Evolutionary conservation across 768 basidiomycete genomes (phyloP), one percentile per base, ranked within the genome.

Genomic region (Dendrothele bispora): DNA sequence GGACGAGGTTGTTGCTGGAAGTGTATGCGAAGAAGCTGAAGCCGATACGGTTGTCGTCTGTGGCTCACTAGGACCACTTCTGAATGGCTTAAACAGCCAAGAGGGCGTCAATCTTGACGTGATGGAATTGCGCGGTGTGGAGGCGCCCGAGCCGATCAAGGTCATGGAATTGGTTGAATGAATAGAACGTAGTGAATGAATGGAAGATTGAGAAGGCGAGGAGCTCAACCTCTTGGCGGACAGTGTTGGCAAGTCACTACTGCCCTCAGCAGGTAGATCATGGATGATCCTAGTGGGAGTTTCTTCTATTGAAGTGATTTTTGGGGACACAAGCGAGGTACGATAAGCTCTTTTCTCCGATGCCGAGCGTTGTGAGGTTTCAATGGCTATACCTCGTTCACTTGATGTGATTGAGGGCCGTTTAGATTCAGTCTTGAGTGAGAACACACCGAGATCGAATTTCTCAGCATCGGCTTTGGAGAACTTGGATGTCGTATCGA

Each of bases 41-140:
- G 74, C 81, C 24, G 78, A 79, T 5, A 80, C 69, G 12, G 77
- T 66, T 2, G 77, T 76, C 1, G 81, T 82, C 53, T 86, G 82
- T 2, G 85, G 75, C 60, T 88, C 84, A 53, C 77, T 80, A 6
- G 77, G 72, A 1, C 72, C 77, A 49, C 77, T 82, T 27, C 86
- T 72, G 63, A 91, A 91, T 5, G 84, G 78, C 57, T 83, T 87
- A 63, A 89, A 85, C 10, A 91, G 64, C 89, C 89, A 91, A n/a
- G 84, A 75, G 2, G 88, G 79, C 1, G 87, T 71, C 32, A 88
- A 72, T 57, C 82, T 87, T 2, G 86, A 82, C 10, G 75, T 68
- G 1, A 80, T 47, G 2, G 74, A 68, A 3, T 66, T 60, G 22
- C 73, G 75, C 34, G 68, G 55, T 18, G 59, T 55, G 18, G 70